Conservation (phyloP, 2,329 filamentous ascomycete species). For the Drechslerella dactyloides region DNA sequence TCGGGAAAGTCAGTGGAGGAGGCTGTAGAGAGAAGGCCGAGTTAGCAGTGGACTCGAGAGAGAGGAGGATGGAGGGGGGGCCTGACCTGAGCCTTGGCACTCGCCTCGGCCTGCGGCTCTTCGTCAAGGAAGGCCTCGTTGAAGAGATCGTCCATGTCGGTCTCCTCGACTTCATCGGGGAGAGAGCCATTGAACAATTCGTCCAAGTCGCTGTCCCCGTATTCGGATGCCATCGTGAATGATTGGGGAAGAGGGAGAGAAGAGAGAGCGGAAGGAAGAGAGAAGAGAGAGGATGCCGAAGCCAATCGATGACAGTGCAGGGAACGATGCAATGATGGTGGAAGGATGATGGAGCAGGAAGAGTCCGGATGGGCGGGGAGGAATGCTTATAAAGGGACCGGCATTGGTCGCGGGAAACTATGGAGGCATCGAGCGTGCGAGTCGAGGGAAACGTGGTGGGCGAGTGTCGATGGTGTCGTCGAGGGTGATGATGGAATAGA, state of each 20-base stretch:
- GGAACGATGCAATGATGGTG: background rate
- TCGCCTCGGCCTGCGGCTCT: background rate
- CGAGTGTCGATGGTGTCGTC: background rate
- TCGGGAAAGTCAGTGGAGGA: constrained; percentile 21
- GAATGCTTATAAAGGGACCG: too few relatives aligned
- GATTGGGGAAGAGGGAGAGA: background rate
- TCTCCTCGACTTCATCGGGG: background rate
- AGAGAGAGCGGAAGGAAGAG: background rate
- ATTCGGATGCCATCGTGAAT: too few relatives aligned
- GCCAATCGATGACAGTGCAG: background rate
- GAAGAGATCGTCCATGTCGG: background rate
- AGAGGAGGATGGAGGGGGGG: background rate
- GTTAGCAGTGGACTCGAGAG: background rate
- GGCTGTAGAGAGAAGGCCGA: background rate
- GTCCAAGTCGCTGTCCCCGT: too few relatives aligned
- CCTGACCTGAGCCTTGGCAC: background rate
- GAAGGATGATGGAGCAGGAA: background rate
- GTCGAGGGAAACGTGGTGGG: background rate
- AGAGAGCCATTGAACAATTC: too few relatives aligned
- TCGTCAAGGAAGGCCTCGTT: background rate
- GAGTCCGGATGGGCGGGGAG: too few relatives aligned
- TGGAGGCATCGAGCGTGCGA: background rate
- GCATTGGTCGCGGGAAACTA: too few relatives aligned
- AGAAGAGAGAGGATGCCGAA: background rate
- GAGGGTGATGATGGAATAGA: background rate